Evolutionary conservation across 2,329 filamentous ascomycete genomes (phyloP).

Genomic region (Simplicillium sp.): DNA sequence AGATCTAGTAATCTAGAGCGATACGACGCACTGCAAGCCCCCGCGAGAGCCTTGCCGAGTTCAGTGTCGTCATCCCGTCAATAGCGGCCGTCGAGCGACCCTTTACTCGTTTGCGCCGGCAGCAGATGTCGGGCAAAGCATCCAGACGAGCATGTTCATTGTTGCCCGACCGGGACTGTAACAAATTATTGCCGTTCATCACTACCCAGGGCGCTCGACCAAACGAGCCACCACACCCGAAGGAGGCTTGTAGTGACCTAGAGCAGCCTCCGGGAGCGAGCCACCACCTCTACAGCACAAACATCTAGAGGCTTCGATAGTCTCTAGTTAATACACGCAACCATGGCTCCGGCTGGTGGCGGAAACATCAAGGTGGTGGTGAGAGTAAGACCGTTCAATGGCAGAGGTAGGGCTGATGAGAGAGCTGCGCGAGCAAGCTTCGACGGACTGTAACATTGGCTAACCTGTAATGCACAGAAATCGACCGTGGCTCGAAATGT

Average conservation of each 20-base stretch:
- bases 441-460: not conserved
- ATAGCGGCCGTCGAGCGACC: not conserved
- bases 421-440: no score
- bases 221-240: no score
- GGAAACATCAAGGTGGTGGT: slow-evolving; percentile 99
- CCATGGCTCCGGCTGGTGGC: slow-evolving; percentile 52
- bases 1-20: no score
- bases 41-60: no score
- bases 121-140: not conserved
- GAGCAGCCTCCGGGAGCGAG: not conserved
- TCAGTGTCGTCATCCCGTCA: not conserved
- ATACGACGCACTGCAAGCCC: no score
- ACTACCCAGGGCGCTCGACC: no score
- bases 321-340: slow-evolving; percentile 6
- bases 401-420: slow-evolving; percentile 56
- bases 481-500: slow-evolving; percentile 86
- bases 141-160: no score
- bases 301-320: not conserved
- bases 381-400: slow-evolving; percentile 90
- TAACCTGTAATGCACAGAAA: slow-evolving; percentile 47
- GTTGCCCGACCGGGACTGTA: no score
- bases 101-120: not conserved
- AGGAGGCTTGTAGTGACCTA: no score
- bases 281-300: not conserved
- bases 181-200: no score